Evolutionary conservation across 495 filamentous ascomycete genomes (phyloP), one percentile per base, ranked within the genome.

Genomic region (Clohesyomyces aquaticus): DNA sequence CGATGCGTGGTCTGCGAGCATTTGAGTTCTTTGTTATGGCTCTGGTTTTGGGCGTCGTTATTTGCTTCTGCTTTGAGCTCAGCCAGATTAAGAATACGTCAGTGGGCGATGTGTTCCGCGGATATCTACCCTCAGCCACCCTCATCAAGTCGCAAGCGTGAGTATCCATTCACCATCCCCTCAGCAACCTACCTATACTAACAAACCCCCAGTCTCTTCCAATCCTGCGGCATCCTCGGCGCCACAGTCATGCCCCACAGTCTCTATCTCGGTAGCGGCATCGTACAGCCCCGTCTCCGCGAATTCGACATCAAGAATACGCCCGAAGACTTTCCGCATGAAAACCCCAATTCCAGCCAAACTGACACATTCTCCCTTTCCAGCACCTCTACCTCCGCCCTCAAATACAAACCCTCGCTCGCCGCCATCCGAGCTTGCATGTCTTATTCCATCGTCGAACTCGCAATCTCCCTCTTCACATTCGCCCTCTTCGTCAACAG

Each of bases 221-320:
- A 94, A 75, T 88, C 90, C 55, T 96, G 92, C 71, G 92, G 91
- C 59, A 96, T 96, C 66, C 82, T 96, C 11, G 92, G 92, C 22
- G 92, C 92, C 16, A 96, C 92, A 1, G 91, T 96, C 22, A 96
- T 96, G 92, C 92, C 92, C 3, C 92, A 96, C 74, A 90, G 87
- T 50, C 81, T 96, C 27, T 96, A 91, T 69, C 82, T 96, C 6
- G 92, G 92, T n/a, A 91, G 87, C 48, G 92, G 91, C 11, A 87
- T 96, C 48, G 90, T 96, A 0, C 90, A 96, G 73, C 78, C 89
- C 10, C 87, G 92, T 9, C 85, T 96, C 2, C 82, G 82, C 53
- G 88, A 93, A 45, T 96, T 88, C 68, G 92, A 96, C 72, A 72
- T n/a, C n/a, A n/a, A n/a, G n/a, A n/a, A n/a, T n/a, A 63, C 14